A percentile compares a stretch with the other conserved stretches of the same genome.
phyloP scores from a whole-genome alignment of 176 grass and related monocot species.

The Carex cristatella region DNA sequence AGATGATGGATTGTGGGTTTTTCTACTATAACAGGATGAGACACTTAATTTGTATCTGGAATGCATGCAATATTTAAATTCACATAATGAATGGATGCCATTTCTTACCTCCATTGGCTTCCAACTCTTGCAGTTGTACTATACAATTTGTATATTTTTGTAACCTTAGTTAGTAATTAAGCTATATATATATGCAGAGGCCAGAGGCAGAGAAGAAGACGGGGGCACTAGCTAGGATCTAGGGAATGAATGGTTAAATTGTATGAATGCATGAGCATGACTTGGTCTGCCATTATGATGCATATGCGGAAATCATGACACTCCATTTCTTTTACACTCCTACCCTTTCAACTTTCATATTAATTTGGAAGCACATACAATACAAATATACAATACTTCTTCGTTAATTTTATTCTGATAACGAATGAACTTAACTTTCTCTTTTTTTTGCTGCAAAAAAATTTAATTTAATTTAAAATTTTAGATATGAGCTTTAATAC shows the following conservation, averaged over 20 bases:
- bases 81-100: background rate
- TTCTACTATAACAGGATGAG: background rate
- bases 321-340: background rate
- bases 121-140: background rate
- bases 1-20: background rate
- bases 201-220: background rate
- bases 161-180: background rate
- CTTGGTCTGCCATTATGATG: constrained; percentile 17
- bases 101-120: constrained; percentile 10
- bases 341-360: background rate
- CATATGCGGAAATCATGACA: constrained; percentile 13
- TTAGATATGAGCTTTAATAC: too few relatives aligned
- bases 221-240: background rate
- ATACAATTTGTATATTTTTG: background rate
- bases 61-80: background rate
- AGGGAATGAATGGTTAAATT: background rate
- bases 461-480: too few relatives aligned
- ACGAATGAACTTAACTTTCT: background rate
- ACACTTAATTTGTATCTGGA: background rate
- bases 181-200: background rate
- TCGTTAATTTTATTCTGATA: background rate
- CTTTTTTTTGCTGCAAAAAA: background rate
- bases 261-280: constrained; percentile 4
- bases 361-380: background rate
- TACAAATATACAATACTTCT: background rate